These are phyloP conservation scores for Neocatenulostroma microsporum DNA, from an alignment of 2,329 filamentous ascomycete species.

Conservation along the genomic window DNA sequence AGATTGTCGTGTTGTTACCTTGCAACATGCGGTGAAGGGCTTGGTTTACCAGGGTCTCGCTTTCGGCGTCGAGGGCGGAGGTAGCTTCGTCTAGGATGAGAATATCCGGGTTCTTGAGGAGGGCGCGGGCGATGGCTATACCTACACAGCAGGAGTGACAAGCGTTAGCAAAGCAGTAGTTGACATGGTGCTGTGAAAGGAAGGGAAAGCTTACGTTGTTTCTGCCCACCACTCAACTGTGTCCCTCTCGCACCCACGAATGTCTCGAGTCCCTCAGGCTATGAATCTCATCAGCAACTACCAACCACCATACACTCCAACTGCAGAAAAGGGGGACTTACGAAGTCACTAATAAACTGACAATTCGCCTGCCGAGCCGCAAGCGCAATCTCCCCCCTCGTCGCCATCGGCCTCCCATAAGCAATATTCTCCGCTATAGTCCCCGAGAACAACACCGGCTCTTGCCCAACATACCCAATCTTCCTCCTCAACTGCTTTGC, in stretches of 20 bases:
- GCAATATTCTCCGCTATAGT: conserved; percentile 83
- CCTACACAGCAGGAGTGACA: too few relatives aligned
- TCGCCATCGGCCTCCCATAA: conserved; percentile 76
- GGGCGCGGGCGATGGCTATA: conserved; percentile 89
- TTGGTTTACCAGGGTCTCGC: conserved; percentile 90
- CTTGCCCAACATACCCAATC: conserved; percentile 91
- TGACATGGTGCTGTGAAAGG: neutral
- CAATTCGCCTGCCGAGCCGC: conserved; percentile 92
- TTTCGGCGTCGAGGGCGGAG: conserved; percentile 90
- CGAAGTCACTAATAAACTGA: conserved; percentile 89
- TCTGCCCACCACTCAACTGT: conserved; percentile 91
- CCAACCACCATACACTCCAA: too few relatives aligned
- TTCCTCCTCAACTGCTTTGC: conserved; percentile 84
- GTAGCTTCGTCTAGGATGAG: conserved; percentile 93
- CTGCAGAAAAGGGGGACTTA: conserved; percentile 44
- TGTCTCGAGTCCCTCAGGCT: conserved; percentile 89
- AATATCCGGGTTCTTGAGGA: conserved; percentile 94
- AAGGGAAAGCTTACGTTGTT: conserved; percentile 51
- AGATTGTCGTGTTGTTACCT: conserved; percentile 92
- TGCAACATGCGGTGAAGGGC: conserved; percentile 72
- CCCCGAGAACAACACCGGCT: conserved; percentile 85
- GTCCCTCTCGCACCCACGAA: conserved; percentile 86
- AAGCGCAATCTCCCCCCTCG: conserved; percentile 69
- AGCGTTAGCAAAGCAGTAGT: neutral
- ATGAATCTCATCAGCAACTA: conserved; percentile 6